Base-by-base conservation (phyloP, 148 eudicot genomes). In the Diospyros kaki region DNA sequence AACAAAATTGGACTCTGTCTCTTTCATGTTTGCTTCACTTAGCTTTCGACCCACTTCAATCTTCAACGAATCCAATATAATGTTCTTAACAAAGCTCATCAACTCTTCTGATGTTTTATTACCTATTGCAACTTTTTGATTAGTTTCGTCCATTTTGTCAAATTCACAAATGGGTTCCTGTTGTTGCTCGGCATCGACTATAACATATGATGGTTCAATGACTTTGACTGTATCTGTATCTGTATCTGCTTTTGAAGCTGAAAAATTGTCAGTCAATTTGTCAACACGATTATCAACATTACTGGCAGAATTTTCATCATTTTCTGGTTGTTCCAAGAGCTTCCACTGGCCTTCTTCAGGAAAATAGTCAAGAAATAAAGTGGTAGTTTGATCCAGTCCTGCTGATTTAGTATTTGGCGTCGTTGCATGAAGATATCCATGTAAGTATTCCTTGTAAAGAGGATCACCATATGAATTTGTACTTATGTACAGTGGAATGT, bases 331-430 rank as follows among this genome's bases (percentile, higher is more conserved):
- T 55, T 91, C 90, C 73, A 80, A 82, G 77, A 88, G 82, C 86
- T 88, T 87, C 94, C 88, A 93, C 48, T 84, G 85, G 61, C 86
- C 93, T 77, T 89, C 90, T 80, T 88, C 97, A 64, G 94, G 94
- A 73, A 84, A 77, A 78, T 91, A 86, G 84, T 89, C 86, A 75
- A 93, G 87, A 81, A 82, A 87, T 40, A 89, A 75, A 76, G 88
- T 72, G 62, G 85, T 56, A 10, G 85, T 81, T 64, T 83, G 59
- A 82, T 86, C 91, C 68, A 79, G 66, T 52, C 84, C 84, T 40
- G 73, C 73, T 61, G 77, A 71, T 77, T 84, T 80, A 59, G 76
- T 70, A 71, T 73, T 81, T 67, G 78, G 71, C 75, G 88, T 72
- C 85, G 84, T 80, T 52, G 88, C 78, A 46, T 79, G 78, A 58